Percentiles rank a stretch among this genome's conserved stretches.
phyloP scores from a whole-genome alignment of 1,284 basidiomycete genomes.

The Trametes hirsuta region DNA sequence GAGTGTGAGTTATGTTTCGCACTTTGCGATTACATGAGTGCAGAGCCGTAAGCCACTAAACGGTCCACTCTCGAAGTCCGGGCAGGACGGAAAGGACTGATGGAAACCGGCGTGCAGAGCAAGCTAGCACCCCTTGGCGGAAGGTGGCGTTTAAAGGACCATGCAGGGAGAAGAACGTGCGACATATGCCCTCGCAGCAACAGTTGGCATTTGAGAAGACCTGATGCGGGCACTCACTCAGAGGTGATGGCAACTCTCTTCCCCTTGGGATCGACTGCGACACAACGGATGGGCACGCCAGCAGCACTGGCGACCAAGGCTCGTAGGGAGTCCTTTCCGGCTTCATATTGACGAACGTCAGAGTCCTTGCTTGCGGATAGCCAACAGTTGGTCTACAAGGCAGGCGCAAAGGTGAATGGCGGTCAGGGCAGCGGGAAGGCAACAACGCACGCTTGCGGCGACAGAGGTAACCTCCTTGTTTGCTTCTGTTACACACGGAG shows the following conservation, averaged over 20 bases:
- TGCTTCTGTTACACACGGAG: slow-evolving; percentile 75
- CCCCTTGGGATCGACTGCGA: slow-evolving; percentile 81
- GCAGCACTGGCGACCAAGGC: slow-evolving; percentile 69
- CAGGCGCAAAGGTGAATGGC: not conserved
- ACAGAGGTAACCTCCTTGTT: slow-evolving; percentile 76
- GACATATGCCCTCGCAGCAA: not conserved
- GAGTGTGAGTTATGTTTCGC: not conserved
- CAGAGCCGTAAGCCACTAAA: no score
- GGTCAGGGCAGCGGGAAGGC: not conserved
- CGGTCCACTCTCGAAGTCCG: no score
- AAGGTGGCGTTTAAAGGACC: no score
- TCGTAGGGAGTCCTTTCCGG: slow-evolving; percentile 61
- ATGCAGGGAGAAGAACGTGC: no score
- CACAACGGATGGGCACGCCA: slow-evolving; percentile 75
- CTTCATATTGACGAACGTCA: slow-evolving; percentile 71
- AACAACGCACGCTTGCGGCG: slow-evolving; percentile 55
- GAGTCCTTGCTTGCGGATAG: slow-evolving; percentile 77
- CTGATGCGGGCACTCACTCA: slow-evolving; percentile 62
- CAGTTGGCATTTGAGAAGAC: not conserved
- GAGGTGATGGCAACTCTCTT: slow-evolving; percentile 81
- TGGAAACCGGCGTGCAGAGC: no score
- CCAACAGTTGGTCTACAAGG: slow-evolving; percentile 65
- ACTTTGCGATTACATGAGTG: no score
- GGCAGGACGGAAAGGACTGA: no score
- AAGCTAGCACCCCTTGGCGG: no score